phyloP scores from a whole-genome alignment of 768 basidiomycete species.

The Agaricus subrufescens region DNA sequence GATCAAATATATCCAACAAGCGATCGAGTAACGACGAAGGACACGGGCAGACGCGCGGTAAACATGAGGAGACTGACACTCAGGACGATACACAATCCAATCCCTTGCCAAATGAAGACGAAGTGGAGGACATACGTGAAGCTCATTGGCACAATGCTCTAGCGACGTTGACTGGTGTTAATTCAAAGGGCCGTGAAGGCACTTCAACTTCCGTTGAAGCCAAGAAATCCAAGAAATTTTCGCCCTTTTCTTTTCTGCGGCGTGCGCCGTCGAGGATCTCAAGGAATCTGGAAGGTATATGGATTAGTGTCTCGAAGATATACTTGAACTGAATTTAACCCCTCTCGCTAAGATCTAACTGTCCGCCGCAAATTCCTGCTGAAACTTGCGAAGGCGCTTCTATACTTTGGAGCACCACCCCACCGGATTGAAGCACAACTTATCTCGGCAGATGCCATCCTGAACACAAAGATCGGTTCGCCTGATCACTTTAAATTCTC shows the following conservation, averaged over 20 bases:
- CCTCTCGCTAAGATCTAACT: background rate
- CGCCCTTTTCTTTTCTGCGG: background rate
- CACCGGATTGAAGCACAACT: conserved; percentile 92
- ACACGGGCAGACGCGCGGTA: background rate
- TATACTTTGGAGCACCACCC: conserved; percentile 92
- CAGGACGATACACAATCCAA: background rate
- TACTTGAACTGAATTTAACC: background rate
- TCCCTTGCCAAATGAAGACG: conserved; percentile 1
- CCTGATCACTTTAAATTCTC: background rate
- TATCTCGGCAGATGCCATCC: conserved; percentile 68
- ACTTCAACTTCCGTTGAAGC: background rate
- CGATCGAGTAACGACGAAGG: background rate
- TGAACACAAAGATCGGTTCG: conserved; percentile 67
- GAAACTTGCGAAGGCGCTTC: conserved; percentile 80
- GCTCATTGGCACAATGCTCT: conserved; percentile 3
- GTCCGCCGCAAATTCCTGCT: conserved; percentile 64
- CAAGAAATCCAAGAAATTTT: background rate
- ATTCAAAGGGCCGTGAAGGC: background rate
- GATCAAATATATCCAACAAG: background rate
- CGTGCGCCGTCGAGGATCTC: conserved; percentile 9
- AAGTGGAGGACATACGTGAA: background rate
- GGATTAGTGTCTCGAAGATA: background rate
- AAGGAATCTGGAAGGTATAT: conserved; percentile 42
- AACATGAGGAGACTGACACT: background rate
- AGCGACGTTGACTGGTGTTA: background rate